A percentile compares a stretch with the other conserved stretches of the same genome.
These are phyloP conservation scores for Nemophila menziesii DNA, from an alignment of 257 asterid genomes.

Conservation along the genomic window DNA sequence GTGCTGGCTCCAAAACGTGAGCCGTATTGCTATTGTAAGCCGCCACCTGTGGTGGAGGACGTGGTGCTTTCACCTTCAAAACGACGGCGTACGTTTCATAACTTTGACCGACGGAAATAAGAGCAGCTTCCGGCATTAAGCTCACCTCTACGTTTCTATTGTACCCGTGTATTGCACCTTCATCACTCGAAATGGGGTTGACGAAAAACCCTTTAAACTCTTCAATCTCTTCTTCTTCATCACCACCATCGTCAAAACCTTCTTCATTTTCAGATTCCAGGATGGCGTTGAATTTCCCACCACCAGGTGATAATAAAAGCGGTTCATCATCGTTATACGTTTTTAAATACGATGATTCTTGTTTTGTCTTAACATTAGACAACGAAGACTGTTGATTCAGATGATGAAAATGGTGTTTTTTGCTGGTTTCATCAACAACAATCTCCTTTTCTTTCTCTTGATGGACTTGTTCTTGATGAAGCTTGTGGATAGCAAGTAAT, in stretches of 20 bases:
- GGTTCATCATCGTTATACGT: conserved; percentile 68
- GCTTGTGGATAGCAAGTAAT: conserved; percentile 41
- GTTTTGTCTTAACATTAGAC: conserved; percentile 12
- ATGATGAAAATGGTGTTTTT: not conserved
- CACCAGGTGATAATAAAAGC: conserved; percentile 37
- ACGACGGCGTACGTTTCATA: conserved; percentile 59
- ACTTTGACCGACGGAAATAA: conserved; percentile 40
- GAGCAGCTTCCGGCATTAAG: conserved; percentile 60
- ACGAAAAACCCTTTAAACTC: conserved; percentile 75
- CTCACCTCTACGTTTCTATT: conserved; percentile 36
- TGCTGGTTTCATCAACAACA: conserved; percentile 1
- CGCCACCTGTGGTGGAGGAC: conserved; percentile 13
- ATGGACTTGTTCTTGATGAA: conserved; percentile 9
- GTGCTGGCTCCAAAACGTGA: conserved; percentile 25
- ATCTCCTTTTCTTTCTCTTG: conserved; percentile 11
- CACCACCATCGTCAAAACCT: conserved; percentile 6
- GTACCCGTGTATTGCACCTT: not conserved
- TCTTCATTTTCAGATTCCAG: conserved; percentile 18
- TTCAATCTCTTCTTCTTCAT: conserved; percentile 28
- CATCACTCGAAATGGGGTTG: conserved; percentile 43
- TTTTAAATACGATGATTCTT: not conserved
- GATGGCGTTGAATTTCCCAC: conserved; percentile 29
- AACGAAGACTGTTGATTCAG: conserved; percentile 12
- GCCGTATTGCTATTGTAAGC: conserved; percentile 10
- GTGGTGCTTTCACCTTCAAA: conserved; percentile 60